Evolutionary conservation across 225 moss, liverwort and hornwort genomes (phyloP).

Genomic region (Climacium dendroides): DNA sequence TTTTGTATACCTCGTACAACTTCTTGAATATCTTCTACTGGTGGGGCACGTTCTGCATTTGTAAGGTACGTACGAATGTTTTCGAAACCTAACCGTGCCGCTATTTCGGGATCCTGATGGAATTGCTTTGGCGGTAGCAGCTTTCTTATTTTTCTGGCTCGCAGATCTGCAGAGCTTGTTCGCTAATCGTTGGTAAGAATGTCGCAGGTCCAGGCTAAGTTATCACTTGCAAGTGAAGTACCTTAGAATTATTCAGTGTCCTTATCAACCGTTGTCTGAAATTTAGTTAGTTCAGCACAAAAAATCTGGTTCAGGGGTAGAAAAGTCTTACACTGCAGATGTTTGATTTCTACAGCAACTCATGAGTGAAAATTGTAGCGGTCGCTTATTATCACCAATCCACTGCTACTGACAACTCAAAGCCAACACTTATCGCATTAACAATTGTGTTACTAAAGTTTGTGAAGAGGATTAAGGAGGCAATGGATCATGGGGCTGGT

Average conservation of each 20-base stretch:
- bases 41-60: background rate
- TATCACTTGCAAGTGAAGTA: background rate
- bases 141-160: background rate
- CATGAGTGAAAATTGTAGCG: conserved; percentile 45
- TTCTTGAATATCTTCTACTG: background rate
- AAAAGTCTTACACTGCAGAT: background rate
- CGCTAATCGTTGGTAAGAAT: background rate
- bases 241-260: background rate
- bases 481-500: background rate
- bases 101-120: background rate
- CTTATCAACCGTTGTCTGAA: background rate
- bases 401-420: conserved; percentile 29
- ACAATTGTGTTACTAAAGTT: background rate
- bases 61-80: background rate
- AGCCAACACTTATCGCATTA: conserved; percentile 22
- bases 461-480: background rate
- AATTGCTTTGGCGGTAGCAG: background rate
- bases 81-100: background rate
- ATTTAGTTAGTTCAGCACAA: background rate
- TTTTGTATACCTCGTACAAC: background rate
- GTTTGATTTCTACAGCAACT: conserved; percentile 13
- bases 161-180: background rate
- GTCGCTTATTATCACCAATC: background rate
- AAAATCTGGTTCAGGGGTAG: background rate
- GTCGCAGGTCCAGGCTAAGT: background rate